A percentile compares a stretch with the other conserved stretches of the same genome.
phyloP scores from a whole-genome alignment of 164 flowering plant species.

The Brasenia schreberi region DNA sequence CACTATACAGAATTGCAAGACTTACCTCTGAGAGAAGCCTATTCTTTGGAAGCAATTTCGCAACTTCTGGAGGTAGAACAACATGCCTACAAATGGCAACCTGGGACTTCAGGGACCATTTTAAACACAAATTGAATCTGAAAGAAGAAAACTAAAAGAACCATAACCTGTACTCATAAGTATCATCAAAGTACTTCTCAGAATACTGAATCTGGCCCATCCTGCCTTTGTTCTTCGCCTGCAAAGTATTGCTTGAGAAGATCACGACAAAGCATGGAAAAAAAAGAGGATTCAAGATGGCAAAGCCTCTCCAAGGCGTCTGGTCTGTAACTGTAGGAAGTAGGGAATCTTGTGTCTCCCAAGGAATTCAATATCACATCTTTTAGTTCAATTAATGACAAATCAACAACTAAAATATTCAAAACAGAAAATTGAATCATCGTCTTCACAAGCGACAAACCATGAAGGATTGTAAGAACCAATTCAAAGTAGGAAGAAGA shows the following conservation, averaged over 20 bases:
- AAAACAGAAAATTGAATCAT: too few relatives aligned
- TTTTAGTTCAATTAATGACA: too few relatives aligned
- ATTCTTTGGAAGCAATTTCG: conserved; percentile 74
- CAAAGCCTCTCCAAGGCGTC: too few relatives aligned
- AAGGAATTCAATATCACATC: too few relatives aligned
- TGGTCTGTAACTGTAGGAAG: too few relatives aligned
- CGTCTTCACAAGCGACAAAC: too few relatives aligned
- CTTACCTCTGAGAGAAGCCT: conserved; percentile 76
- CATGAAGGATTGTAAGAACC: too few relatives aligned
- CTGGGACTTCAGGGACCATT: background rate
- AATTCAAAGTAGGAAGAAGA: too few relatives aligned
- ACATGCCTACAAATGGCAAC: conserved; percentile 16
- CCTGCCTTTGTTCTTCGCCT: background rate
- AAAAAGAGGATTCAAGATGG: too few relatives aligned
- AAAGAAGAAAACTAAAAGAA: background rate
- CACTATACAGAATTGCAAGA: background rate
- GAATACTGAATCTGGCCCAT: conserved; percentile 99
- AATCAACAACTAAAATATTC: too few relatives aligned
- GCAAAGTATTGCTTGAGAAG: background rate
- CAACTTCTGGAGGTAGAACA: conserved; percentile 82
- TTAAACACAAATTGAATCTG: background rate
- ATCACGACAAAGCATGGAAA: too few relatives aligned
- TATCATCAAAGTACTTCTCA: conserved; percentile 89
- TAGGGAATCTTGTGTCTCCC: too few relatives aligned
- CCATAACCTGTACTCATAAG: conserved; percentile 40